phyloP scores from a whole-genome alignment of 2,329 filamentous ascomycete genomes.

The Tolypocladium nubicola region DNA sequence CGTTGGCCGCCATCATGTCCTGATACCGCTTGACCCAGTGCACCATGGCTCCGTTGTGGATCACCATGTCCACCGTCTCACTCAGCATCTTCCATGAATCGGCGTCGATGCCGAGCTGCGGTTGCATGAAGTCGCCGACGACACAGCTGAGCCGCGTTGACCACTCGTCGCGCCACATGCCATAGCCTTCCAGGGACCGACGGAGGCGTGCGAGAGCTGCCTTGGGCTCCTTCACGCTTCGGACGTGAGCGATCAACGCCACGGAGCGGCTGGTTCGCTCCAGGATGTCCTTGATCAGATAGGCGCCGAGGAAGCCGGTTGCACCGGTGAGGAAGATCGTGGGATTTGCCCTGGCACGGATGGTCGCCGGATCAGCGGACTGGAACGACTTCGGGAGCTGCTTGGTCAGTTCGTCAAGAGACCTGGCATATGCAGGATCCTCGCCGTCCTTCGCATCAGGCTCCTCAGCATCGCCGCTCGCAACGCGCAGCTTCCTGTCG shows the following conservation, averaged over 20 bases:
- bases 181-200: constrained; percentile 63
- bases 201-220: constrained; percentile 34
- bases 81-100: constrained; percentile 54
- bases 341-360: not conserved
- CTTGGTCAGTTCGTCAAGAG: constrained; percentile 36
- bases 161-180: constrained; percentile 69
- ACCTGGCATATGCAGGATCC: constrained; percentile 36
- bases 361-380: not conserved
- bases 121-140: constrained; percentile 62
- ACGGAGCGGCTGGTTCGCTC: constrained; percentile 27
- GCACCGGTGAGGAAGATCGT: constrained; percentile 80
- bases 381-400: not conserved
- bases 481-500: constrained; percentile 9
- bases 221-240: constrained; percentile 43
- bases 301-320: constrained; percentile 68
- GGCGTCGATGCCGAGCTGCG: constrained; percentile 61
- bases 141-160: constrained; percentile 52
- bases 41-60: constrained; percentile 74
- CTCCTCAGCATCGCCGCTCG: not conserved
- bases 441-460: not conserved
- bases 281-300: constrained; percentile 66
- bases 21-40: constrained; percentile 78
- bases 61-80: constrained; percentile 57
- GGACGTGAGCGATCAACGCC: constrained; percentile 61
- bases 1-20: constrained; percentile 62